These are phyloP conservation scores for Sphenostylis stenocarpa DNA, from an alignment of 306 rosid genomes.

Conservation along the genomic window DNA sequence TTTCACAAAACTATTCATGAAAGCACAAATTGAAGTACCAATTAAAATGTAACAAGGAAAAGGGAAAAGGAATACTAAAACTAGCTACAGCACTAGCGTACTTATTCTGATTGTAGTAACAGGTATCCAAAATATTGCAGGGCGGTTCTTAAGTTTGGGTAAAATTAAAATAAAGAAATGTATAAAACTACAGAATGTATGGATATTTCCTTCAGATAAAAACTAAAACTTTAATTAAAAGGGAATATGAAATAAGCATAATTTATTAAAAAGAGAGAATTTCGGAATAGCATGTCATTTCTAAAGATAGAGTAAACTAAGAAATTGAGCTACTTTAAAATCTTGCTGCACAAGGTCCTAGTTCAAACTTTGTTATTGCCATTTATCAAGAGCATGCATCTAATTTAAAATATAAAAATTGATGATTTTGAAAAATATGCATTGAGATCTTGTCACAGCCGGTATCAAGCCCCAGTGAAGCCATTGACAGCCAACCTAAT, in stretches of 20 bases:
- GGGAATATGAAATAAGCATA: background rate
- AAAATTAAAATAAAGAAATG: background rate
- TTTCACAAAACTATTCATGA: background rate
- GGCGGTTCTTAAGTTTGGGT: background rate
- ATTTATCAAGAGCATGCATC: background rate
- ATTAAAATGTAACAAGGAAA: background rate
- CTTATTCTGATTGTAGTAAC: background rate
- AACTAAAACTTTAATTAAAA: background rate
- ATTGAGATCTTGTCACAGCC: too few relatives aligned
- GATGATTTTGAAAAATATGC: background rate
- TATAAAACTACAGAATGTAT: background rate
- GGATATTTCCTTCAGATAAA: background rate
- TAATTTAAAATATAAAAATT: background rate
- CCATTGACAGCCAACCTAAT: background rate
- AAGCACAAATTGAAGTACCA: background rate
- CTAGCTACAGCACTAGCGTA: background rate
- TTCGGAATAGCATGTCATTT: background rate
- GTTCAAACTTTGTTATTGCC: too few relatives aligned
- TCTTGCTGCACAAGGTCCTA: too few relatives aligned
- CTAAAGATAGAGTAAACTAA: background rate
- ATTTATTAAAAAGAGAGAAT: background rate
- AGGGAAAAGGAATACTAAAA: background rate
- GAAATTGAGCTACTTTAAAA: background rate
- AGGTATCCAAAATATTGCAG: background rate
- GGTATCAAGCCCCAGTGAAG: too few relatives aligned